Evolutionary conservation across 352 stramenopile genomes (phyloP).

Genomic region (Globisporangium uncinulatum): DNA sequence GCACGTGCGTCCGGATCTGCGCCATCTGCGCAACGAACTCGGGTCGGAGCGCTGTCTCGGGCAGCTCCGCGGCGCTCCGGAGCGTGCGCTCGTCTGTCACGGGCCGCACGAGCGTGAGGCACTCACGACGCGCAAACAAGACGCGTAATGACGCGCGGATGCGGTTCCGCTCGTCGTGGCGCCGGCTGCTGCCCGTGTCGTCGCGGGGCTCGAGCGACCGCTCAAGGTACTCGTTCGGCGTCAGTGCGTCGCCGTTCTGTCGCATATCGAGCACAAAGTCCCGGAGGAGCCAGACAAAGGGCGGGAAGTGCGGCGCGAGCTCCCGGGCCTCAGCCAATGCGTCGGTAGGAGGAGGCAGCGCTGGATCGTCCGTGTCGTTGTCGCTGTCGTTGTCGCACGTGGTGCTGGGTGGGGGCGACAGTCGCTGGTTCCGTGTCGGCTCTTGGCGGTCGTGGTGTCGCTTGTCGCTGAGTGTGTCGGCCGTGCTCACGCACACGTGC

Average conservation of each 20-base stretch:
- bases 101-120: slow-evolving; percentile 71
- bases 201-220: slow-evolving; percentile 61
- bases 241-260: slow-evolving; percentile 45
- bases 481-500: slow-evolving; percentile 60
- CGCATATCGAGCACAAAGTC: slow-evolving; percentile 84
- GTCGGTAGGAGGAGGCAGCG: slow-evolving; percentile 11
- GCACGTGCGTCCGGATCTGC: slow-evolving; percentile 36
- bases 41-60: slow-evolving; percentile 48
- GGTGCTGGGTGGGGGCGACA: background rate
- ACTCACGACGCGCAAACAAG: slow-evolving; percentile 69
- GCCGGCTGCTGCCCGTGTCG: slow-evolving; percentile 13
- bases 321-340: slow-evolving; percentile 35
- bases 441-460: background rate
- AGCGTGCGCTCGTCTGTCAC: slow-evolving; percentile 64
- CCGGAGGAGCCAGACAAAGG: slow-evolving; percentile 76
- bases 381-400: slow-evolving; percentile 6
- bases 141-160: slow-evolving; percentile 61
- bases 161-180: slow-evolving; percentile 66
- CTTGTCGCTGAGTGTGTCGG: slow-evolving; percentile 17
- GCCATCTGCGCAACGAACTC: slow-evolving; percentile 78
- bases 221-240: slow-evolving; percentile 73
- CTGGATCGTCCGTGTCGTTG: background rate
- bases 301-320: slow-evolving; percentile 74
- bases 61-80: slow-evolving; percentile 46
- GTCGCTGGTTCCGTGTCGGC: too few species aligned